phyloP scores from a whole-genome alignment of 352 stramenopile genomes.

The Globisporangium recalcitrans region DNA sequence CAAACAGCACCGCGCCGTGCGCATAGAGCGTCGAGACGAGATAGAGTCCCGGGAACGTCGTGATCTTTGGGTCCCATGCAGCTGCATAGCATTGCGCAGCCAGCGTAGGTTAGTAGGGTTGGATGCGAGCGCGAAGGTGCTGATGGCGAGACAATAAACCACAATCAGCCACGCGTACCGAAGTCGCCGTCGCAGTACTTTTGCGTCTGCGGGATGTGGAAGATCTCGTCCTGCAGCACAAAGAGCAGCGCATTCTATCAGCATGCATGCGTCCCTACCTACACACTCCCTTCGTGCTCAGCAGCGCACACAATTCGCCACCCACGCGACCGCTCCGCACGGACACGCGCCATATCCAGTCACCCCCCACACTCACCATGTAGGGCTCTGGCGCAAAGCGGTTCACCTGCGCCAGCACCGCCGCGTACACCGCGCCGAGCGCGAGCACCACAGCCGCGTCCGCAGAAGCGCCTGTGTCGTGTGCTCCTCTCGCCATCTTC shows the following conservation, averaged over 20 bases:
- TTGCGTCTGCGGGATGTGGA: conserved; percentile 76
- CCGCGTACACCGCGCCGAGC: conserved; percentile 23
- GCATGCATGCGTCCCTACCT: neutral
- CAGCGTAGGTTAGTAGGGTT: neutral
- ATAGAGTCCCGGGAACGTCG: conserved; percentile 89
- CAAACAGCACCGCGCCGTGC: conserved; percentile 16
- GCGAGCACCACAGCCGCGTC: conserved; percentile 11
- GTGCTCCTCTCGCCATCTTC: neutral
- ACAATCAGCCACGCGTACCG: conserved; percentile 18
- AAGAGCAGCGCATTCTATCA: neutral
- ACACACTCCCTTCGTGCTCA: too few relatives aligned
- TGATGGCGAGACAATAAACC: neutral
- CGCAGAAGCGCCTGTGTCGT: neutral
- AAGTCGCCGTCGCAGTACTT: conserved; percentile 74
- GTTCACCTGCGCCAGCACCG: conserved; percentile 35
- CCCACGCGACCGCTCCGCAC: neutral
- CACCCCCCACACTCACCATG: conserved; percentile 36
- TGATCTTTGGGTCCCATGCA: conserved; percentile 91
- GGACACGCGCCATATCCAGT: neutral
- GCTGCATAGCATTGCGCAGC: conserved; percentile 24
- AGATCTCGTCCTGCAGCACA: conserved; percentile 82
- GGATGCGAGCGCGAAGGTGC: neutral
- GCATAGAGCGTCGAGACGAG: conserved; percentile 45
- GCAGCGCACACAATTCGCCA: neutral
- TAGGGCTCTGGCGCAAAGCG: conserved; percentile 38